Base-by-base conservation (phyloP, 352 stramenopile genomes). In the Globisporangium orthogonon region DNA sequence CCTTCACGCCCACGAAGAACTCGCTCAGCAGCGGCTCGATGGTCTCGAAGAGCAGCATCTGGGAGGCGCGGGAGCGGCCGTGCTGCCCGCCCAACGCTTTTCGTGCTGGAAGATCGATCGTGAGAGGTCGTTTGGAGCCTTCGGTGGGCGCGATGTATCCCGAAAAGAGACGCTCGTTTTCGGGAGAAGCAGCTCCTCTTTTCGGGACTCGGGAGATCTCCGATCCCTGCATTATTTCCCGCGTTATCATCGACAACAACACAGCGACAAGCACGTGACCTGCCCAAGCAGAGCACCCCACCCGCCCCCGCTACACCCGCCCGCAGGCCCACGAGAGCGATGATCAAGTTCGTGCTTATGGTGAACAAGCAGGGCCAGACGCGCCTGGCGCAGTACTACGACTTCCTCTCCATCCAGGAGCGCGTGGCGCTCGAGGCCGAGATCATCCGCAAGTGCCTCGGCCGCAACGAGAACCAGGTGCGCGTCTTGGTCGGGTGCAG, bases 361-460 rank as follows among this genome's bases (percentile, higher is more conserved):
- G 94, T 98, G 57, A 98, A 99, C 78, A 99, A 99, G 80, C 97
- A 99, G 73, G 98, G 98, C 45, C 98, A 99, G 81, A 99, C 97
- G 51, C 90, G 98, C n/a, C 84, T 99, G 52, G 97, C 97, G 7
- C 97, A 97, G 56, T 99, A 99, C 78, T 99, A 99, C 70, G 95
- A 99, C 83, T 99, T 98, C 83, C 86, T 99, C 54, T 91, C 92
- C 35, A 99, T 99, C 75, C 91, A 98, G 59, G 97, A 99, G 76
- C 87, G 97, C 60, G 94, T 98, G 17, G 97, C 97, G 35, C 77
- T 99, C 29, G 98, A 99, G 74, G 96, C 92, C 28, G 94, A 99
- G 79, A 99, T 99, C 64, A 99, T 99, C 67, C 95, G 97, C 58
- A 98, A 98, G 70, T 99, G 97, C 71, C 81, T 99, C 53, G 91